These are phyloP conservation scores for Vitis hybrid DNA, from an alignment of 177 flowering plant genomes.

Conservation along the genomic window DNA sequence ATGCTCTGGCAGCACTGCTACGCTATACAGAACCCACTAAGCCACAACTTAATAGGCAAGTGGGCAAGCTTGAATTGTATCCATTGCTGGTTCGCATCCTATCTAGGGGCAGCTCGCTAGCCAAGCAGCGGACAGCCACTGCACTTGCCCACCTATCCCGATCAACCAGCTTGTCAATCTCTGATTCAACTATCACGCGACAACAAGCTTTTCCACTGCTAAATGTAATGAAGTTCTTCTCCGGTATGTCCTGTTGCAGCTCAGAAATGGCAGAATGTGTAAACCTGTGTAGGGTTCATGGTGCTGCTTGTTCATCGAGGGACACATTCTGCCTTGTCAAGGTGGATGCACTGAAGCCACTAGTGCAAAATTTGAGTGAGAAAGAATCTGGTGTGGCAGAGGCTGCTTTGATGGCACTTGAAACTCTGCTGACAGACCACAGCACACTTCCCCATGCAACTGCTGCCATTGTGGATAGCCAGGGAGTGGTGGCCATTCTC, in stretches of 20 bases:
- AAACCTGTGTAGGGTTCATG: constrained; percentile 34
- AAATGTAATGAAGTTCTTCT: constrained; percentile 11
- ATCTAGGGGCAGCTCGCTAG: constrained; percentile 39
- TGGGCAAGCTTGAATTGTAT: constrained; percentile 31
- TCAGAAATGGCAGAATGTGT: constrained; percentile 9
- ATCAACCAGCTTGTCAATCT: constrained; percentile 14
- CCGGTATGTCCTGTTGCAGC: constrained; percentile 29
- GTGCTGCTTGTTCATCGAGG: constrained; percentile 32
- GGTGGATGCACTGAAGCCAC: constrained; percentile 40
- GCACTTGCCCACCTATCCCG: constrained; percentile 42
- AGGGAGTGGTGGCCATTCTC: constrained; percentile 30
- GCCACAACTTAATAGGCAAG: constrained; percentile 36
- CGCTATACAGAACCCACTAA: constrained; percentile 40
- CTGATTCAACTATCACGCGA: not conserved
- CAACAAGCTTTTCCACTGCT: constrained; percentile 6
- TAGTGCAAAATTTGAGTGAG: constrained; percentile 30
- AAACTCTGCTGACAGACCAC: constrained; percentile 29
- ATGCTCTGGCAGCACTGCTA: constrained; percentile 39
- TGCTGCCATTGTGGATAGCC: constrained; percentile 25
- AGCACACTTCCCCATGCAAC: constrained; percentile 22
- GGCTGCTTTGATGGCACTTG: constrained; percentile 41
- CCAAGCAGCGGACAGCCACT: constrained; percentile 38
- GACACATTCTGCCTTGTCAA: constrained; percentile 43
- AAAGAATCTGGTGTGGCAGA: constrained; percentile 32
- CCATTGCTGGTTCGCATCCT: constrained; percentile 38